Base-by-base conservation (phyloP, 148 eudicot genomes). In the Cornus controversa region DNA sequence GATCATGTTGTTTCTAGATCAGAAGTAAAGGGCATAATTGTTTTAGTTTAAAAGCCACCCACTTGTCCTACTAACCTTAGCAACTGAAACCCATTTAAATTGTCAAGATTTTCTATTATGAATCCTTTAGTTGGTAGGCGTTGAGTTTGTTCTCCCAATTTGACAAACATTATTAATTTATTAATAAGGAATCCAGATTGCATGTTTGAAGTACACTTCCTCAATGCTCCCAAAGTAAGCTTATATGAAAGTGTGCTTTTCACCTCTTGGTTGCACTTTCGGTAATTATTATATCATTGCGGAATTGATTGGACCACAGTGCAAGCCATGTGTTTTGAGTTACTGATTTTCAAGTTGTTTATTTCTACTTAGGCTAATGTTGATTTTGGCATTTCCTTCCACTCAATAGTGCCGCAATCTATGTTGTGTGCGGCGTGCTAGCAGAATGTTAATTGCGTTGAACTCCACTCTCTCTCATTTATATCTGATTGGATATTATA, bases 401-500 rank as follows among this genome's bases (percentile, higher is more conserved):
- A 31, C 0, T 70, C 27, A 23, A 60, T 60, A n/a, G 8, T n/a
- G 8, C 64, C 25, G 10, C 24, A 14, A n/a, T 18, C 64, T 22
- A 22, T 24, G 45, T 24, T 25, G 23, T n/a, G 47, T 24, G 73
- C n/a, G 13, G 23, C 34, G 47, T 24, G 73, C n/a, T 15, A 45
- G 45, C 7, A 6, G 45, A 40, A 40, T 40, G 45, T 40, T 40
- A 40, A 3, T 5, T 70, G 22, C 14, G 60, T 28, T 70, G 25
- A 26, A 18, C 34, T 54, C 34, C 40, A 29, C 67, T 24, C 57
- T 24, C 20, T 7, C 57, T 11, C 70, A 9, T 15, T 37, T 27
- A 29, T 29, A 26, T 70, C 76, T 82, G 79, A 54, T 82, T 75
- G 58, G 67, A 70, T 71, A 57, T 42, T 73, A 81, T 78, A 64